Base-by-base conservation (phyloP, 2,329 filamentous ascomycete species). In the Ophiocordyceps robertsii region DNA sequence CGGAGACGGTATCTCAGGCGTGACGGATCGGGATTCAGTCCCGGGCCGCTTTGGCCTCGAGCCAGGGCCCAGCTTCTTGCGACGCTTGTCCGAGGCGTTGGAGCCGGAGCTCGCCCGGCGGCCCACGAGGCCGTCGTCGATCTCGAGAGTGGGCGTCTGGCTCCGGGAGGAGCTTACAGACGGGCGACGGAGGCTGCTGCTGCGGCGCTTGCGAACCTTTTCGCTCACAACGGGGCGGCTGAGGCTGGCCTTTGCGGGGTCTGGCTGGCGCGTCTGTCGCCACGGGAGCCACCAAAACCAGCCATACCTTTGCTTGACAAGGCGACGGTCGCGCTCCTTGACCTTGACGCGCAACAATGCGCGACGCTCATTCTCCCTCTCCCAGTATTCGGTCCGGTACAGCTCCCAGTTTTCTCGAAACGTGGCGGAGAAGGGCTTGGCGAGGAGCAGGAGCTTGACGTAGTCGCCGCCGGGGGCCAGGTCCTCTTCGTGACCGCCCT, bases 401-500 rank as follows among this genome's bases (percentile, higher is more conserved):
- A 90, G 72, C 56, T 98, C 92, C 92, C 92, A 98, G 50, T 95
- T 94, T 60, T 96, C 89, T 17, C 92, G 76, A 56, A 98, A 98
- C 38, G 86, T 87, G 0, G 92, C 82, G 6, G 86, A 93, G 56
- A 98, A 98, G 0, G 89, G 88, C 58, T 98, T 98, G 1, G 92
- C 87, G 11, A 95, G 74, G 8, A 98, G 70, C 16, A 96, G 69
- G 1, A 98, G 73, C 61, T 94, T 92, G 52, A 98, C 82, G 56
- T 90, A 84, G 63, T 96, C 88, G 3, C 92, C 92, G 0, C 89
- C 90, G 0, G 85, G 79, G 1, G 87, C 83, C 37, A 98, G 72
- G 56, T 96, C 92, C 62, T 96, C 90, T 57, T 95, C 89, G 43
- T 87, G 79, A 1, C 82, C 80, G 13, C 73, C 74, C 46, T 63